Evolutionary conservation across 805 yeast species (phyloP).

Genomic region (Schwanniomyces polymorphus): DNA sequence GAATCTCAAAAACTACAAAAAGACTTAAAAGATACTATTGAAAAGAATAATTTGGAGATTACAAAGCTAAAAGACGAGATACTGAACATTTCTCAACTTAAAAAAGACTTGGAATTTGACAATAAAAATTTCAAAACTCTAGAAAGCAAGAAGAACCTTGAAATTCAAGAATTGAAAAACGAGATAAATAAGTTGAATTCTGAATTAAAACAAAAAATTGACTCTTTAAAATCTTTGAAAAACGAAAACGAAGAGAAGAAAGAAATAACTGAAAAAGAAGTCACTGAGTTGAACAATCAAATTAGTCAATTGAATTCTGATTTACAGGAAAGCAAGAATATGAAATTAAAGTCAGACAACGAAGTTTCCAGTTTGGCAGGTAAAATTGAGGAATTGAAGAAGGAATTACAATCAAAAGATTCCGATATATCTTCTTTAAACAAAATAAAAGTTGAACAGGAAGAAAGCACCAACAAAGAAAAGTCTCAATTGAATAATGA

Average conservation of each 20-base stretch:
- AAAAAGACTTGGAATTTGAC: background rate
- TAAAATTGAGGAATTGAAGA: background rate
- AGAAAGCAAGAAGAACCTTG: background rate
- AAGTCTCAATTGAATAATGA: background rate
- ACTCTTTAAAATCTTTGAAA: background rate
- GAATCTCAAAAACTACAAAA: background rate
- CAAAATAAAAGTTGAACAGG: background rate
- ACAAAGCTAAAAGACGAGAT: slow-evolving; percentile 1
- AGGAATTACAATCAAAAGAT: background rate
- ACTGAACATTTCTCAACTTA: background rate
- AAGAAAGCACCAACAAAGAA: background rate
- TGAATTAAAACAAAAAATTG: background rate
- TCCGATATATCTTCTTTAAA: background rate
- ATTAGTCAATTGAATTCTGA: slow-evolving; percentile 1
- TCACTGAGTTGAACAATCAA: background rate
- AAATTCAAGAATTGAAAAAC: background rate
- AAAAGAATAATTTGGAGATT: background rate
- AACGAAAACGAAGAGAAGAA: background rate
- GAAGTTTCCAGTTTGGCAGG: background rate
- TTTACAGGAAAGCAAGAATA: background rate
- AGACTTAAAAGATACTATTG: background rate
- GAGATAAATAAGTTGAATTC: too few relatives aligned
- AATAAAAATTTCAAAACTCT: background rate
- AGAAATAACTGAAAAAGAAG: background rate
- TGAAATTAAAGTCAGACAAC: too few relatives aligned